These are phyloP conservation scores for Leccinum imitatum DNA, from an alignment of 768 basidiomycete genomes.

Conservation along the genomic window DNA sequence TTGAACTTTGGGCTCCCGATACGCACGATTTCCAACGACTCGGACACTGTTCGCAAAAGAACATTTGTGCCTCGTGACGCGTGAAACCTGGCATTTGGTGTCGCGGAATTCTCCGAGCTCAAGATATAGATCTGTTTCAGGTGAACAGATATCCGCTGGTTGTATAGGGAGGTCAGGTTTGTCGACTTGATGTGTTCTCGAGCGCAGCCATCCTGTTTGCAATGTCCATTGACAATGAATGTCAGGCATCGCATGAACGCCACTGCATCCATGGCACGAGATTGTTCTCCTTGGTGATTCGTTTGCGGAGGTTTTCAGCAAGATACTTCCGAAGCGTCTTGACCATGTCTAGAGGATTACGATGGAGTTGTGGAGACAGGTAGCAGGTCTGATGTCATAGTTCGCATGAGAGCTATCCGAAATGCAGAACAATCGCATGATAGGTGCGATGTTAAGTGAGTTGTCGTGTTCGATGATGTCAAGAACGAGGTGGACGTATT, in stretches of 20 bases:
- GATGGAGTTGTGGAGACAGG: conserved; percentile 5
- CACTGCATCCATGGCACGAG: conserved; percentile 25
- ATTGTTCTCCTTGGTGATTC: conserved; percentile 34
- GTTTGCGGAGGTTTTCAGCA: conserved; percentile 24
- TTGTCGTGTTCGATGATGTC: conserved; percentile 1
- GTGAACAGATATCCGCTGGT: conserved; percentile 42
- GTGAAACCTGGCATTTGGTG: no score
- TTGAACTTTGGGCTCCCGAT: no score
- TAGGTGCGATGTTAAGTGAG: conserved; percentile 3
- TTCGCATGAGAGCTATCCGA: conserved; percentile 4
- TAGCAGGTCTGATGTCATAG: conserved; percentile 6
- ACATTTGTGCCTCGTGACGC: no score
- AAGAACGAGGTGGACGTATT: conserved; percentile 8
- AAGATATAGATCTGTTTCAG: conserved; percentile 51
- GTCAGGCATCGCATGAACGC: conserved; percentile 42
- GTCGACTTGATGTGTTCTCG: conserved; percentile 36
- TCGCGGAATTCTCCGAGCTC: conserved; percentile 19
- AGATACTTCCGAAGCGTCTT: conserved; percentile 28
- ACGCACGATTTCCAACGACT: no score
- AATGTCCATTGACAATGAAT: conserved; percentile 32
- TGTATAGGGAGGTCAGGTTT: conserved; percentile 36
- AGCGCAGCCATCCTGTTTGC: conserved; percentile 35
- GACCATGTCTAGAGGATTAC: conserved; percentile 17
- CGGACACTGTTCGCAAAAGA: no score
- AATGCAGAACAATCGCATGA: conserved; percentile 32